A percentile compares a stretch with the other conserved stretches of the same genome.
These are phyloP conservation scores for Lactarius trivialis DNA, from an alignment of 768 basidiomycete species.

Conservation along the genomic window DNA sequence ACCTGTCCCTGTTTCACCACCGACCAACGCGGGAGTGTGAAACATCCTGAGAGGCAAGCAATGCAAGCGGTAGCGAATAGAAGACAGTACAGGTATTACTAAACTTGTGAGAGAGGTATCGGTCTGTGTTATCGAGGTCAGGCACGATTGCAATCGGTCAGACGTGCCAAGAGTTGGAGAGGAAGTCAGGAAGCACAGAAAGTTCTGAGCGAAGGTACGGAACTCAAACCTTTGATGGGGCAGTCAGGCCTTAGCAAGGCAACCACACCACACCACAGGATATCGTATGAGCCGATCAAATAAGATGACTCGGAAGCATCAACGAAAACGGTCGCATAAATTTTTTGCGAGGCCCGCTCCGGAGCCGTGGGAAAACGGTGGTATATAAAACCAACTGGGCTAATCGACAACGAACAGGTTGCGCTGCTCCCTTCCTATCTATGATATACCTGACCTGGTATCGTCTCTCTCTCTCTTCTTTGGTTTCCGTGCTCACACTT, in stretches of 20 bases:
- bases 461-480: background rate
- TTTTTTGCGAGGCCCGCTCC: background rate
- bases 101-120: background rate
- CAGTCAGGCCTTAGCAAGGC: background rate
- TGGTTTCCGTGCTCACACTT: background rate
- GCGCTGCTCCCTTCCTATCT: conserved; percentile 19
- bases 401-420: background rate
- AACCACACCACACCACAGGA: too few relatives aligned
- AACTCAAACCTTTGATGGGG: background rate
- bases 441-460: conserved; percentile 26
- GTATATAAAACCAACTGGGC: background rate
- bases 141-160: background rate
- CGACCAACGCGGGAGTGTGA: background rate
- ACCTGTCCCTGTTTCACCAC: background rate
- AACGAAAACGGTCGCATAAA: too few relatives aligned
- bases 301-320: background rate
- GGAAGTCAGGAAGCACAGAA: background rate
- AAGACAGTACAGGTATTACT: background rate
- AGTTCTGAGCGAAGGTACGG: background rate
- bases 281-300: too few relatives aligned
- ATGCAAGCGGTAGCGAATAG: background rate
- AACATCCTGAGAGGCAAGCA: background rate
- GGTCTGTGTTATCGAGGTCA: background rate
- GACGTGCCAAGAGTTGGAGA: background rate
- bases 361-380: background rate